Percentiles rank a stretch among this genome's conserved stretches.
Conservation (phyloP, 495 filamentous ascomycete genomes). For the Letharia columbiana region DNA sequence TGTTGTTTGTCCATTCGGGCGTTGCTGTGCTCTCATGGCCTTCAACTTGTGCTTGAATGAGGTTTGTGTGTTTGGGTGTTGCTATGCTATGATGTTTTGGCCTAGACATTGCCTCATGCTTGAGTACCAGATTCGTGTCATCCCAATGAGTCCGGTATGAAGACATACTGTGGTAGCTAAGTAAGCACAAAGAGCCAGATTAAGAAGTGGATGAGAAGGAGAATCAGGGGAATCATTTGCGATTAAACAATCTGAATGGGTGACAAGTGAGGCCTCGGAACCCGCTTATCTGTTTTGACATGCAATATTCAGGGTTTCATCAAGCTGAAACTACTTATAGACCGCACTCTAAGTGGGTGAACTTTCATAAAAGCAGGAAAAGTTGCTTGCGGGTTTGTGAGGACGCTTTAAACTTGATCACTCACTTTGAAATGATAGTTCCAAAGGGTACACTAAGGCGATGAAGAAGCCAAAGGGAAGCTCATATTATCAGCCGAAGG, state of each 20-base stretch:
- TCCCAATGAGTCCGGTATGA: not conserved
- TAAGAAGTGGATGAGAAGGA: not conserved
- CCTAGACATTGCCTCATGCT: not conserved
- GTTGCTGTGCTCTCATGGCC: not conserved
- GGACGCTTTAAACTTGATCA: not conserved
- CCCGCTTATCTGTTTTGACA: not conserved
- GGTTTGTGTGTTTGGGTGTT: not conserved
- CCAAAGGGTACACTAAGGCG: not conserved
- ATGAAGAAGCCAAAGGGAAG: not conserved
- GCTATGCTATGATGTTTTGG: not conserved
- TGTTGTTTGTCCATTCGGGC: not conserved
- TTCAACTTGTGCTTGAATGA: no score
- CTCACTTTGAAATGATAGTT: not conserved
- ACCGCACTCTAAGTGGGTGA: not conserved
- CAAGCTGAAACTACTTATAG: no score
- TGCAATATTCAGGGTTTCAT: not conserved
- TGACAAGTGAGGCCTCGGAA: not conserved
- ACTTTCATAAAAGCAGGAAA: not conserved
- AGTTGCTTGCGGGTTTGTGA: not conserved
- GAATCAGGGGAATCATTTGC: not conserved
- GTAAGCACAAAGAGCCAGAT: not conserved
- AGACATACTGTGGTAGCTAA: not conserved
- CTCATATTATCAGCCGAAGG: not conserved
- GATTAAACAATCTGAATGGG: not conserved
- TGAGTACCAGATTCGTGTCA: not conserved